Percentiles rank a stretch among this genome's conserved stretches.
phyloP scores from a whole-genome alignment of 768 basidiomycete species.

The Rubroboletus pulcherrimus region DNA sequence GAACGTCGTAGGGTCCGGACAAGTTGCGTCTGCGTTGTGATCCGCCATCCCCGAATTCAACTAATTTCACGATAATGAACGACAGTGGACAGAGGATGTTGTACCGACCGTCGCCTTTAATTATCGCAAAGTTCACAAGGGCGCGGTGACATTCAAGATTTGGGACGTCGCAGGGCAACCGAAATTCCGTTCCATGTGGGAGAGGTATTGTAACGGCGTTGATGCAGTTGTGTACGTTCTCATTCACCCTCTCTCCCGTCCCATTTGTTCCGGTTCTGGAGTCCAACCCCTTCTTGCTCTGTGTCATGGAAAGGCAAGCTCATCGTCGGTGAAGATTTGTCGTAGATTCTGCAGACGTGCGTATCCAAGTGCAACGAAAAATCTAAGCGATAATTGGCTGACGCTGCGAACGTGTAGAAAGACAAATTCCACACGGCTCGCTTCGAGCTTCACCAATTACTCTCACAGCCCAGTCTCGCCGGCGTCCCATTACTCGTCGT shows the following conservation, averaged over 20 bases:
- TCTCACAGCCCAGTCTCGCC: slow-evolving; percentile 58
- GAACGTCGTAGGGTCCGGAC: slow-evolving; percentile 85
- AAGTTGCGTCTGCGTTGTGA: slow-evolving; percentile 35
- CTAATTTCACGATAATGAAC: background rate
- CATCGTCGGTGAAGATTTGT: slow-evolving; percentile 61
- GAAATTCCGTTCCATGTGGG: slow-evolving; percentile 94
- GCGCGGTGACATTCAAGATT: slow-evolving; percentile 87
- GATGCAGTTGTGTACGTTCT: slow-evolving; percentile 82
- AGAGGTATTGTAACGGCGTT: slow-evolving; percentile 88
- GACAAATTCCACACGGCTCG: slow-evolving; percentile 81
- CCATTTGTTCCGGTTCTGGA: background rate
- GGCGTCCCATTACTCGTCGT: slow-evolving; percentile 84
- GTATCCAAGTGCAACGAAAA: slow-evolving; percentile 25
- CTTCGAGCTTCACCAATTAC: slow-evolving; percentile 79
- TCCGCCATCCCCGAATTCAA: background rate
- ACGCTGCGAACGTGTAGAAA: slow-evolving; percentile 39
- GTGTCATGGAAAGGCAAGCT: slow-evolving; percentile 9
- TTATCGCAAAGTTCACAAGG: slow-evolving; percentile 81
- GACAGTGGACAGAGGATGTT: slow-evolving; percentile 92
- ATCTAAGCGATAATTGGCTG: background rate
- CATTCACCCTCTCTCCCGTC: background rate
- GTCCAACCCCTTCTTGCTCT: background rate
- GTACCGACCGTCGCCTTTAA: slow-evolving; percentile 95
- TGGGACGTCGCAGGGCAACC: slow-evolving; percentile 97
- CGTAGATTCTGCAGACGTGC: slow-evolving; percentile 86